Percentiles rank a stretch among this genome's conserved stretches.
Conservation (phyloP, 768 basidiomycete genomes). For the Mycena filopes region DNA sequence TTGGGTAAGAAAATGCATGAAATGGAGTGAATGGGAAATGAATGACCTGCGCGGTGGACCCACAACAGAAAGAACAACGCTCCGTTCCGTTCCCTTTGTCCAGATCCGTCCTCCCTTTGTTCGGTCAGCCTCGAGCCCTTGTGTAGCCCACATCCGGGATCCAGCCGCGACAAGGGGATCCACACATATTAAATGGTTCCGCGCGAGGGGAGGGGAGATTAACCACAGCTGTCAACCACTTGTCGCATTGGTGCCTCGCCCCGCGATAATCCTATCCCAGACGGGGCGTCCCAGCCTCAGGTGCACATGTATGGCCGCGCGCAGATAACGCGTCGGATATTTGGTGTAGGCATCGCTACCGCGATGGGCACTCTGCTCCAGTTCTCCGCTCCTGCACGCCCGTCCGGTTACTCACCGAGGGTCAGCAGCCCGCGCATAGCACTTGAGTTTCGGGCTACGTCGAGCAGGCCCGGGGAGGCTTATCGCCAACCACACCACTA, state of each 20-base stretch:
- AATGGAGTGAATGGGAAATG: background rate
- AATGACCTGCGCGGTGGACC: slow-evolving; percentile 1
- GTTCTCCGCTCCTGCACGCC: background rate
- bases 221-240: no score
- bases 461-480: slow-evolving; percentile 4
- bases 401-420: slow-evolving; percentile 1
- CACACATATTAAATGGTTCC: no score
- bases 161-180: no score
- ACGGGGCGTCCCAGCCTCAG: background rate
- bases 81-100: slow-evolving; percentile 10
- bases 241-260: background rate
- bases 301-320: slow-evolving; percentile 4
- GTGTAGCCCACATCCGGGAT: no score
- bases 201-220: no score
- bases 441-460: background rate
- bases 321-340: slow-evolving; percentile 16
- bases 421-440: slow-evolving; percentile 16
- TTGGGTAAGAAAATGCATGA: background rate
- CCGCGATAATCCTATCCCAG: background rate
- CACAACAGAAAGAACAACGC: slow-evolving; percentile 17
- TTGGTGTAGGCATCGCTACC: background rate
- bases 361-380: slow-evolving; percentile 1
- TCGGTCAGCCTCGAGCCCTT: no score
- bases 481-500: background rate
- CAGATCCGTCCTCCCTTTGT: background rate